Percentiles rank a stretch among this genome's conserved stretches.
Conservation (phyloP, 2,329 filamentous ascomycete species). For the Zymoseptoria tritici region DNA sequence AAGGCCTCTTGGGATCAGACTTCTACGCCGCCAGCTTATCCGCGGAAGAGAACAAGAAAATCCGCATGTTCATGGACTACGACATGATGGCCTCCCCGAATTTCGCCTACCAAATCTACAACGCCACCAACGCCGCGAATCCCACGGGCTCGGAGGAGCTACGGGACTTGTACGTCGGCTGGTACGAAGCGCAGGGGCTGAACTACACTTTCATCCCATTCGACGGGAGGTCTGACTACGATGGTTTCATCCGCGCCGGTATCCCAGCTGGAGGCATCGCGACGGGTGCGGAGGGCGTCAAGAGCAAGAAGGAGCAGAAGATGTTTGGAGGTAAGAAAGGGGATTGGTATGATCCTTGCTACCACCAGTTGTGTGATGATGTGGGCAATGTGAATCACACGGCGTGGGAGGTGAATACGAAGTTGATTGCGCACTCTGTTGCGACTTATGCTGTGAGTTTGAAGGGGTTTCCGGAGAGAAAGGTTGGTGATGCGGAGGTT, state of each 20-base stretch:
- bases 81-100: constrained; percentile 63
- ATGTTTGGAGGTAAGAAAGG: constrained; percentile 60
- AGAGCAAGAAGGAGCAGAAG: constrained; percentile 58
- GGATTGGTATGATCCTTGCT: constrained; percentile 32
- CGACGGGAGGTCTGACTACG: constrained; percentile 15
- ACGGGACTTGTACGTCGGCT: constrained; percentile 13
- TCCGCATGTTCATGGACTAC: constrained; percentile 61
- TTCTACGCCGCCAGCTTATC: constrained; percentile 43
- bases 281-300: constrained; percentile 54
- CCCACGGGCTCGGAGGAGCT: constrained; percentile 13
- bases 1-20: constrained; percentile 51
- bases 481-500: neutral
- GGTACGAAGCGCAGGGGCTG: constrained; percentile 11
- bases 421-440: constrained; percentile 63
- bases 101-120: constrained; percentile 49
- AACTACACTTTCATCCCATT: constrained; percentile 16
- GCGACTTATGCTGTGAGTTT: constrained; percentile 61
- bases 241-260: constrained; percentile 15
- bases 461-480: constrained; percentile 45
- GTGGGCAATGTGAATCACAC: constrained; percentile 43
- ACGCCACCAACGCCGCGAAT: constrained; percentile 31
- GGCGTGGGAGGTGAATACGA: constrained; percentile 49
- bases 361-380: constrained; percentile 32
- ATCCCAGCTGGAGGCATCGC: constrained; percentile 14
- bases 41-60: constrained; percentile 47